phyloP scores from a whole-genome alignment of 495 filamentous ascomycete species.

The Cercophora samala region DNA sequence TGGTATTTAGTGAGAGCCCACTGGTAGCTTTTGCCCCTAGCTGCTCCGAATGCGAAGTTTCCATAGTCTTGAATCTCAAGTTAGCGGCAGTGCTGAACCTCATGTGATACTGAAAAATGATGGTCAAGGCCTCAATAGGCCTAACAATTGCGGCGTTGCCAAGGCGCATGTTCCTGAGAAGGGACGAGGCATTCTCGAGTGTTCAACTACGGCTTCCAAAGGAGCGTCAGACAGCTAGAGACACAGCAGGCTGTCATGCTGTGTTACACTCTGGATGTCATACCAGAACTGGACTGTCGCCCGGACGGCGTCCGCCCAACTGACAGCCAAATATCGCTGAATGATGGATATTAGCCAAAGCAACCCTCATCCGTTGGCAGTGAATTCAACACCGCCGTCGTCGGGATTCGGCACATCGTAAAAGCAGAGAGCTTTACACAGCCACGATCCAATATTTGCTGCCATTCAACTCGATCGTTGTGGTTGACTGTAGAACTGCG shows the following conservation, averaged over 20 bases:
- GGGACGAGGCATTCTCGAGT: neutral
- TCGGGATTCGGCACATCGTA: neutral
- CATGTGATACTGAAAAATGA: neutral
- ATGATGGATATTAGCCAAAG: neutral
- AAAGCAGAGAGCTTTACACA: neutral
- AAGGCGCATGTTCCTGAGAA: neutral
- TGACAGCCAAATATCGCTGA: neutral
- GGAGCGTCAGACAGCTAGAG: neutral
- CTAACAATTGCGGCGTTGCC: neutral
- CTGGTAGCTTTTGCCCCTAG: neutral
- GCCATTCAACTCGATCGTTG: neutral
- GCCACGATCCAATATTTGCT: neutral
- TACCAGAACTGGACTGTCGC: neutral
- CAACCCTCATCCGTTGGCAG: neutral
- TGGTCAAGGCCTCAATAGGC: neutral
- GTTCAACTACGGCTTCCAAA: neutral
- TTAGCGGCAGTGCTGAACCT: neutral
- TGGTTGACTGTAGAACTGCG: neutral
- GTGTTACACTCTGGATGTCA: neutral
- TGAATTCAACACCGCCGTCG: neutral
- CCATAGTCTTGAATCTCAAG: neutral
- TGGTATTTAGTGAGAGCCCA: neutral
- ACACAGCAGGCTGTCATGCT: neutral
- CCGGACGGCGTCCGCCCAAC: neutral
- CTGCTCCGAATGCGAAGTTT: neutral